Conservation (phyloP, 768 basidiomycete genomes). For the Leccinellum luteum region DNA sequence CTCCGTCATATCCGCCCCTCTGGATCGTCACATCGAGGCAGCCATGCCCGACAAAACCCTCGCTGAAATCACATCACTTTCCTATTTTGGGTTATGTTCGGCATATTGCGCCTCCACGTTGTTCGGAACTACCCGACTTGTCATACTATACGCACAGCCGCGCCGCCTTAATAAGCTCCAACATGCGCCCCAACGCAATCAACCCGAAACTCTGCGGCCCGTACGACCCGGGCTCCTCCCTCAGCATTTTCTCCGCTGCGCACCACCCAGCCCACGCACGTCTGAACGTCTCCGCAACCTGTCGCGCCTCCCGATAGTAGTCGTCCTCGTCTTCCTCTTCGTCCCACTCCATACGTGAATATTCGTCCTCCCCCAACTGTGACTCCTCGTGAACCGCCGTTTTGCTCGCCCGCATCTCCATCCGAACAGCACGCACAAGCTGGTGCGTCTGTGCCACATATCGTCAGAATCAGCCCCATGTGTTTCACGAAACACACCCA, state of each 20-base stretch:
- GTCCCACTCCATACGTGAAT: conserved; percentile 21
- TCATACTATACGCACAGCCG: conserved; percentile 1
- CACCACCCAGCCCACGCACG: conserved; percentile 47
- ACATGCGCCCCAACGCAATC: conserved; percentile 41
- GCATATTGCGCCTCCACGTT: conserved; percentile 26
- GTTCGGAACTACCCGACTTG: background rate
- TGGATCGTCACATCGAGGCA: conserved; percentile 26
- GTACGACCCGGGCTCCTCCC: conserved; percentile 27
- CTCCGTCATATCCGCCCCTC: conserved; percentile 13
- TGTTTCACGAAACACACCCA: conserved; percentile 14
- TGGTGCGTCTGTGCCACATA: conserved; percentile 36
- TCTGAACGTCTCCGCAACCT: conserved; percentile 30
- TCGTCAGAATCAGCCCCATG: background rate
- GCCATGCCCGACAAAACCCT: conserved; percentile 11
- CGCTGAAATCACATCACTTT: conserved; percentile 29
- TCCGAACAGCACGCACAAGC: conserved; percentile 36
- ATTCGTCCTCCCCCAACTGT: conserved; percentile 28
- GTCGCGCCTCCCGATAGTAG: conserved; percentile 27
- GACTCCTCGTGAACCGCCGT: conserved; percentile 10
- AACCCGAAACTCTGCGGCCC: conserved; percentile 47
- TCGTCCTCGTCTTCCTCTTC: conserved; percentile 31
- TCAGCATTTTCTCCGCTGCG: conserved; percentile 32
- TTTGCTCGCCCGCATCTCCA: conserved; percentile 27
- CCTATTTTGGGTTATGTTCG: conserved; percentile 16
- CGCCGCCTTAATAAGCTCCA: conserved; percentile 38